Evolutionary conservation across 2,329 filamentous ascomycete species (phyloP).

Genomic region (Sporothrix curviconia): DNA sequence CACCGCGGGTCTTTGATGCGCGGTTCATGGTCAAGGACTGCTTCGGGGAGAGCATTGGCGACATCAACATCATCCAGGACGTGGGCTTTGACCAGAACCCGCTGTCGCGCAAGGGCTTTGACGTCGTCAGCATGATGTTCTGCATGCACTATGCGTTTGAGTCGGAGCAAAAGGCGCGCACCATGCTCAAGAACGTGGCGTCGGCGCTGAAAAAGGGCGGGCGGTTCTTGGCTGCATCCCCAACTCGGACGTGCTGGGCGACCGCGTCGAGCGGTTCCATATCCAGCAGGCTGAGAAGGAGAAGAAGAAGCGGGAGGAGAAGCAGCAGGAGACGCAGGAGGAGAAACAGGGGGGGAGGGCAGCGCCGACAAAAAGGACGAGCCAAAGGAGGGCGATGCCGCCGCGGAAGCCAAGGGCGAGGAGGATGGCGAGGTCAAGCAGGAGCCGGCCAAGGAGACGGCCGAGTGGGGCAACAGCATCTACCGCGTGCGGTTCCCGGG

Average conservation of each 20-base stretch:
- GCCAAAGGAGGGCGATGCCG: slow-evolving; percentile 28
- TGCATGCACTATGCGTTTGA: slow-evolving; percentile 99
- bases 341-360: slow-evolving; percentile 27
- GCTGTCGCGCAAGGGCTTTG: slow-evolving; percentile 73
- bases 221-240: slow-evolving; percentile 90
- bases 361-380: slow-evolving; percentile 29
- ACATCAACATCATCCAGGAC: slow-evolving; percentile 72
- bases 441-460: slow-evolving; percentile 55
- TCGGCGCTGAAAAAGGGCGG: slow-evolving; percentile 88
- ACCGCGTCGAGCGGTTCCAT: slow-evolving; percentile 72
- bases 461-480: slow-evolving; percentile 88
- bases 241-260: slow-evolving; percentile 86
- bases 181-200: slow-evolving; percentile 90
- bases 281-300: slow-evolving; percentile 30
- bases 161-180: slow-evolving; percentile 78
- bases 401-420: slow-evolving; percentile 36
- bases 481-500: slow-evolving; percentile 86
- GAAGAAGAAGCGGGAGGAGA: slow-evolving; percentile 31
- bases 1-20: slow-evolving; percentile 65
- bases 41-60: slow-evolving; percentile 75
- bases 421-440: slow-evolving; percentile 34
- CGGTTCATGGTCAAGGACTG: slow-evolving; percentile 90
- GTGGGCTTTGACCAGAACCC: slow-evolving; percentile 80
- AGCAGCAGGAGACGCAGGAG: slow-evolving; percentile 26
- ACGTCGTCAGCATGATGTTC: slow-evolving; percentile 98